phyloP scores from a whole-genome alignment of 2,329 filamentous ascomycete species.

The Chaetomium strumarium region DNA sequence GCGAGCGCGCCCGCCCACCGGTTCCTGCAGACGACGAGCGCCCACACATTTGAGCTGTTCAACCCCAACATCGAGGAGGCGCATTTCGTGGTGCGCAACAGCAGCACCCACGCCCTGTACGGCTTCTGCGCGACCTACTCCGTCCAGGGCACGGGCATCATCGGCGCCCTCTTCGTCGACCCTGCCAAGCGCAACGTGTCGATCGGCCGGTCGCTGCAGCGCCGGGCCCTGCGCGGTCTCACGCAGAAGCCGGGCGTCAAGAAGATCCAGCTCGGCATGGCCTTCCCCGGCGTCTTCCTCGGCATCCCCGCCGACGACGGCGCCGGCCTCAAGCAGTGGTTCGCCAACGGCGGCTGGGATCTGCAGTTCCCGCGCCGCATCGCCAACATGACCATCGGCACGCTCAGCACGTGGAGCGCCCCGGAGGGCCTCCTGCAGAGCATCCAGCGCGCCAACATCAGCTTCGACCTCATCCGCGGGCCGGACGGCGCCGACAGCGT shows the following conservation, averaged over 20 bases:
- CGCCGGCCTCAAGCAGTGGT: slow-evolving; percentile 61
- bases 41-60: slow-evolving; percentile 69
- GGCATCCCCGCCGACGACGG: slow-evolving; percentile 65
- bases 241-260: slow-evolving; percentile 64
- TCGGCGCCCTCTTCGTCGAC: slow-evolving; percentile 86
- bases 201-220: slow-evolving; percentile 84
- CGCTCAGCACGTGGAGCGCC: slow-evolving; percentile 66
- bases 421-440: slow-evolving; percentile 72
- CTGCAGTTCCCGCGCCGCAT: slow-evolving; percentile 52
- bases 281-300: slow-evolving; percentile 78
- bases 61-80: slow-evolving; percentile 67
- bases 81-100: slow-evolving; percentile 91
- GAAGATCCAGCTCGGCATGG: slow-evolving; percentile 73
- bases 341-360: slow-evolving; percentile 86
- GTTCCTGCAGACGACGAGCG: slow-evolving; percentile 63
- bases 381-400: slow-evolving; percentile 65
- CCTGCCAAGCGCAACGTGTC: slow-evolving; percentile 79
- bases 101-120: slow-evolving; percentile 83
- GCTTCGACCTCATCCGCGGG: slow-evolving; percentile 79
- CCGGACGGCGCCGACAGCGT: slow-evolving; percentile 69
- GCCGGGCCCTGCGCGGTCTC: slow-evolving; percentile 72
- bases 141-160: slow-evolving; percentile 63
- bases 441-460: slow-evolving; percentile 65
- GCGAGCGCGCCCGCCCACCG: slow-evolving; percentile 59
- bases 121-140: slow-evolving; percentile 90